Conservation (phyloP, 805 yeast genomes). For the Vanderwaltozyma tropicalis region DNA sequence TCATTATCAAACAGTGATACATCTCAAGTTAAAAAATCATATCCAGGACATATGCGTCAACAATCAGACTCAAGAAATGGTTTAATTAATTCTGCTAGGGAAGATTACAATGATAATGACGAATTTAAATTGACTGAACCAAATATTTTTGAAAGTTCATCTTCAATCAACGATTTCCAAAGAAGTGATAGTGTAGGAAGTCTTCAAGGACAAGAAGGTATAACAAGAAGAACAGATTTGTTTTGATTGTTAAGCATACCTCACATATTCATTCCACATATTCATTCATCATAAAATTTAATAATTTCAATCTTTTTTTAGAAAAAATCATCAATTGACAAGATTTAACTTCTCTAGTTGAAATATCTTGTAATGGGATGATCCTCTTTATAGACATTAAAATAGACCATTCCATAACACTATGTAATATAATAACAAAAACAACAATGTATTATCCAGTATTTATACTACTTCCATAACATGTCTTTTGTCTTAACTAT, state of each 20-base stretch:
- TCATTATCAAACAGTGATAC: conserved; percentile 3
- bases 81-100: conserved; percentile 18
- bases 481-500: too few species aligned
- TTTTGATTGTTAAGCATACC: background rate
- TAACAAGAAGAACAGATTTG: conserved; percentile 10
- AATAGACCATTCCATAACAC: too few species aligned
- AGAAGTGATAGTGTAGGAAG: conserved; percentile 17
- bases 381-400: too few species aligned
- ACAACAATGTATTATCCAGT: too few species aligned
- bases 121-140: conserved; percentile 8
- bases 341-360: too few species aligned
- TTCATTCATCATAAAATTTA: too few species aligned
- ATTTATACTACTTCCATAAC: too few species aligned
- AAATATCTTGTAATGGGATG: too few species aligned
- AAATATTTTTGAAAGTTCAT: conserved; percentile 6
- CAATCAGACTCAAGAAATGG: conserved; percentile 24
- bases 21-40: conserved; percentile 6
- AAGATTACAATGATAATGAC: conserved; percentile 5
- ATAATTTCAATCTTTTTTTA: background rate
- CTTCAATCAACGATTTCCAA: conserved; percentile 4
- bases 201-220: conserved; percentile 6
- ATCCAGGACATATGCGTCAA: conserved; percentile 21
- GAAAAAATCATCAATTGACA: too few species aligned
- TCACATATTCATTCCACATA: background rate
- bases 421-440: too few species aligned